These are phyloP conservation scores for Brassica napus DNA, from an alignment of 345 rosid species.

Conservation along the genomic window DNA sequence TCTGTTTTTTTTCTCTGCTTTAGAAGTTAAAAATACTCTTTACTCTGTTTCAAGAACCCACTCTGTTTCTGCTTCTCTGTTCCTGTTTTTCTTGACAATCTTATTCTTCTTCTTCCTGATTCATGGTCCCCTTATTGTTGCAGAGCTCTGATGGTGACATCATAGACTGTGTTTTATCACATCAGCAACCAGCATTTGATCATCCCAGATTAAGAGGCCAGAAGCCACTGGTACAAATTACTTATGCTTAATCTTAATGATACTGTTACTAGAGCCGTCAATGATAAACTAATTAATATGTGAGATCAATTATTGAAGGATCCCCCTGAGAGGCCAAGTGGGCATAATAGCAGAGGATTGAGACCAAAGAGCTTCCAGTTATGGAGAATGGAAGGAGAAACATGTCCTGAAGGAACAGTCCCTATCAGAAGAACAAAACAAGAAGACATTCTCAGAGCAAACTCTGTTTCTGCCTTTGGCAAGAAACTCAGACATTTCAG, in stretches of 20 bases:
- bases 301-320: slow-evolving; percentile 49
- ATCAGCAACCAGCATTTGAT: slow-evolving; percentile 92
- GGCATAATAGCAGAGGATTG: slow-evolving; percentile 40
- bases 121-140: slow-evolving; percentile 25
- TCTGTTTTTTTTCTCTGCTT: slow-evolving; percentile 22
- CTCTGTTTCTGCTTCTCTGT: slow-evolving; percentile 9
- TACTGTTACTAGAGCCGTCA: too few relatives aligned
- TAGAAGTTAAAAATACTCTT: background rate
- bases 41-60: slow-evolving; percentile 13
- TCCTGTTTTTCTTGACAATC: too few relatives aligned
- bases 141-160: slow-evolving; percentile 94
- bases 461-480: slow-evolving; percentile 64
- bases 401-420: slow-evolving; percentile 87
- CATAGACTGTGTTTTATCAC: slow-evolving; percentile 80
- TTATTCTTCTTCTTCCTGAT: too few relatives aligned
- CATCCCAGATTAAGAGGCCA: slow-evolving; percentile 80
- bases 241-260: background rate
- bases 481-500: slow-evolving; percentile 62
- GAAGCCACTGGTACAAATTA: slow-evolving; percentile 63
- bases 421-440: slow-evolving; percentile 91
- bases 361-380: slow-evolving; percentile 61
- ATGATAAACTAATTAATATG: background rate
- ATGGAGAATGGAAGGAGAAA: slow-evolving; percentile 77
- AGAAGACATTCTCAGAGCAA: slow-evolving; percentile 79
- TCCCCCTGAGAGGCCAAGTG: slow-evolving; percentile 74